These are phyloP conservation scores for Chrysoporthe cubensis DNA, from an alignment of 2,329 filamentous ascomycete genomes.

Conservation along the genomic window DNA sequence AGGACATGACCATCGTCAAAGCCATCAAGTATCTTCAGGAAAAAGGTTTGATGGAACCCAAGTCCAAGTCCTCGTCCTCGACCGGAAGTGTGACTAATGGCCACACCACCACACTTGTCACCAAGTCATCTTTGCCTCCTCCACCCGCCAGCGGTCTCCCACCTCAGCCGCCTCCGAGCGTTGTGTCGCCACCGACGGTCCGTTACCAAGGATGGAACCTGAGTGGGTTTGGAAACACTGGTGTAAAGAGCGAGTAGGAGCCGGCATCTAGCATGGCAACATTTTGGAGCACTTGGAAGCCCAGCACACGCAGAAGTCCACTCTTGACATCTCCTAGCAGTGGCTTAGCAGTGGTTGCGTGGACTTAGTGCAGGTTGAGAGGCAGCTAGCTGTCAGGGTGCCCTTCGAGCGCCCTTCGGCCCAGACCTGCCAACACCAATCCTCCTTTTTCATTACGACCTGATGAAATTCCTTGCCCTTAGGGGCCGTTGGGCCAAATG, in stretches of 20 bases:
- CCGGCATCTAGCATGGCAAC: neutral
- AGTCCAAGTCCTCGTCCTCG: slow-evolving; percentile 33
- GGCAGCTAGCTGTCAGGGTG: neutral
- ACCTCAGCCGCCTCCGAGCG: slow-evolving; percentile 41
- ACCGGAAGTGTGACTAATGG: slow-evolving; percentile 32
- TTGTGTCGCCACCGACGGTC: slow-evolving; percentile 34
- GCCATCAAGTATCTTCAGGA: slow-evolving; percentile 68
- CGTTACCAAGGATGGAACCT: slow-evolving; percentile 47
- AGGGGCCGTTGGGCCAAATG: neutral
- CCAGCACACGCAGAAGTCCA: slow-evolving; percentile 2
- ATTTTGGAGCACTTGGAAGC: neutral
- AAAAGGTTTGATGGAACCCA: slow-evolving; percentile 55
- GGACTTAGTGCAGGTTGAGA: neutral
- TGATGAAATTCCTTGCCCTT: neutral
- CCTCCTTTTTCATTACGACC: neutral
- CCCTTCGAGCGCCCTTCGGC: neutral
- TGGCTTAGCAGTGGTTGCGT: neutral
- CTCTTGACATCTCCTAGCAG: neutral
- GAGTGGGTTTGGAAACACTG: slow-evolving; percentile 46
- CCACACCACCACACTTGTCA: slow-evolving; percentile 28
- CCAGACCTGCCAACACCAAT: neutral
- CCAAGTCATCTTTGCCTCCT: slow-evolving; percentile 31
- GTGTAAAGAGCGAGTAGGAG: slow-evolving; percentile 36
- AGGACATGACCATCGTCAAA: slow-evolving; percentile 67
- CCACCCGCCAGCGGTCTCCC: slow-evolving; percentile 38